phyloP scores from a whole-genome alignment of 345 rosid species.

The Euphorbia tirucalli region DNA sequence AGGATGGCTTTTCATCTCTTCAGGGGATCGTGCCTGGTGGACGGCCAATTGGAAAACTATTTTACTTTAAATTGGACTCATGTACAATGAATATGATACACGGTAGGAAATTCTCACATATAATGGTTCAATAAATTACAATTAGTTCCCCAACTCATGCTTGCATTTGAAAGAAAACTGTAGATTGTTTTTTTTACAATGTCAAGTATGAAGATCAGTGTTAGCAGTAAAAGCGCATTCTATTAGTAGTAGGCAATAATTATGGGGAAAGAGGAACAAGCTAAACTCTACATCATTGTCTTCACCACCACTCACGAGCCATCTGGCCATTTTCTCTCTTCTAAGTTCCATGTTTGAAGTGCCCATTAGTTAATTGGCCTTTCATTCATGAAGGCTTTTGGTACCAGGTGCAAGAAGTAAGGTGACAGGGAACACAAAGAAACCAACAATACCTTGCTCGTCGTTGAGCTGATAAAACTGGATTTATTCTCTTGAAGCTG shows the following conservation, averaged over 20 bases:
- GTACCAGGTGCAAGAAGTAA: too few relatives aligned
- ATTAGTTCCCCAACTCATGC: background rate
- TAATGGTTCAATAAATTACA: too few relatives aligned
- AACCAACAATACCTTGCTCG: background rate
- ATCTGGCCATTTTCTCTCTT: background rate
- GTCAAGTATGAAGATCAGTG: too few relatives aligned
- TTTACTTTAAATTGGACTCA: background rate
- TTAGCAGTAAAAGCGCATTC: too few relatives aligned
- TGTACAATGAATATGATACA: background rate
- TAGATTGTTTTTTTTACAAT: too few relatives aligned
- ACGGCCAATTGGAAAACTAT: background rate
- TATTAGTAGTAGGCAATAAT: too few relatives aligned
- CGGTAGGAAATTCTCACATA: background rate
- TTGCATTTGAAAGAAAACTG: background rate
- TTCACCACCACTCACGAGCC: background rate
- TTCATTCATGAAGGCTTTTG: background rate
- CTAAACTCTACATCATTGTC: too few relatives aligned
- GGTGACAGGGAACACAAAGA: too few relatives aligned
- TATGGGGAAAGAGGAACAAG: too few relatives aligned
- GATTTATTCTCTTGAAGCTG: background rate
- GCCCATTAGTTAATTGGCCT: background rate
- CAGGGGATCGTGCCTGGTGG: background rate
- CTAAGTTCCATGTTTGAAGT: too few relatives aligned
- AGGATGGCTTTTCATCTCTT: background rate
- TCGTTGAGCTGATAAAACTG: background rate